Base-by-base conservation (phyloP, 2,329 filamentous ascomycete genomes). In the Aspergillus jensenii region DNA sequence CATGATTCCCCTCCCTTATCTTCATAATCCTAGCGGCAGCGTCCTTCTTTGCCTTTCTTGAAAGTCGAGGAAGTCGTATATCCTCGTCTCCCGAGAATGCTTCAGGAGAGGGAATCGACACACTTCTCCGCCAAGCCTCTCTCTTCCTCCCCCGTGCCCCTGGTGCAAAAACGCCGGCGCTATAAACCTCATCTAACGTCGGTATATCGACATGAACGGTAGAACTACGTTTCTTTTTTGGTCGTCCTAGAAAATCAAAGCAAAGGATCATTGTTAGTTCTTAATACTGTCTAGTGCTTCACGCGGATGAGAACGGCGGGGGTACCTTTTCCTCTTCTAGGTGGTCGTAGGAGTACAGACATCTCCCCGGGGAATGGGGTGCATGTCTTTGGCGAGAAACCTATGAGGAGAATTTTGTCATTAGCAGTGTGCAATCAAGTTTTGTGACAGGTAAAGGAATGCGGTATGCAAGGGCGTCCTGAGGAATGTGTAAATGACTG, bases 401-500 rank as follows among this genome's bases (percentile, higher is more conserved):
- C 44, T 47, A 15, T 47, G 12, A 4, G 12, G 12, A 9, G 15
- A 44, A 15, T 31, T 15, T 23, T 19, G 23, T 49, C 37, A 52
- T 62, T 58, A 63, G 59, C n/a, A 23, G 49, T 37, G 47, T 4
- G 45, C 6, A 52, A 23, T 14, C 44, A 25, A 43, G 54, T 31
- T 58, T 58, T 9, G 27, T 31, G 27, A 11, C 9, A 31, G 27
- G 27, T 4, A 9, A n/a, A 41, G 27, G 54, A 52, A 61, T 62
- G 57, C 45, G 9, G 37, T 23, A 62, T 59, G 63, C 47, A 61
- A 64, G 59, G 63, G 48, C 3, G 31, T 39, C 9, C 6, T 37
- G 41, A 61, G 53, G 55, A 65, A 60, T 64, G 56, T 45, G 52
- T 35, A 48, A n/a, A 31, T 19, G 15, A 11, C 43, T 49, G 33